Evolutionary conservation across 371 early-diverging fungal genomes (phyloP).

Genomic region (Mortierella sp.): DNA sequence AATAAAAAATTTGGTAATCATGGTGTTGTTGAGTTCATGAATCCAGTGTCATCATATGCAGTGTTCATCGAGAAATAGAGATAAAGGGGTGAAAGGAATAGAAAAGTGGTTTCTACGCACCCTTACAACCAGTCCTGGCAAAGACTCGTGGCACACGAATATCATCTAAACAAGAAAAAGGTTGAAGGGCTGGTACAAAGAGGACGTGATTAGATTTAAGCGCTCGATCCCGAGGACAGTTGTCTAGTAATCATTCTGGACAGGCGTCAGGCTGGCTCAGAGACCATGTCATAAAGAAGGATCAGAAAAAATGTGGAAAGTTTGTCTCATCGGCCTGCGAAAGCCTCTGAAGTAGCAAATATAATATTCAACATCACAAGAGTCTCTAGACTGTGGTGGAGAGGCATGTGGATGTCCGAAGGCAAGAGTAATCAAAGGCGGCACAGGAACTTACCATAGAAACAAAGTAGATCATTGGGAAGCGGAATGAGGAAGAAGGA

Average conservation of each 20-base stretch:
- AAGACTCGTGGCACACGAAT: background rate
- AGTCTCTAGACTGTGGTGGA: background rate
- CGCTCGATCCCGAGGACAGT: no score
- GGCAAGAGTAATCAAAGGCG: no score
- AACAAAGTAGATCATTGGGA: no score
- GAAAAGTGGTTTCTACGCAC: conserved; percentile 7
- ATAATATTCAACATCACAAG: conserved; percentile 48
- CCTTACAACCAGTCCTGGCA: background rate
- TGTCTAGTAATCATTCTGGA: no score
- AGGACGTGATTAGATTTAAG: no score
- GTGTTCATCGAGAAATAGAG: background rate
- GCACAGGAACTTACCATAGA: no score
- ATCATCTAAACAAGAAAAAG: background rate
- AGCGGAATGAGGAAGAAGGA: background rate
- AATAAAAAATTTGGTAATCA: conserved; percentile 42
- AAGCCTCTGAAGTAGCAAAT: conserved; percentile 57
- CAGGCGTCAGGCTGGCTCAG: no score
- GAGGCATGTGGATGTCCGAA: no score
- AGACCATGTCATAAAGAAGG: background rate
- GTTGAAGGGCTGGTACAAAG: no score
- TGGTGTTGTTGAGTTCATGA: conserved; percentile 26
- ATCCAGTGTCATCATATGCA: conserved; percentile 45
- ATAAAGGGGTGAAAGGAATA: background rate
- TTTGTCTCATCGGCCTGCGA: conserved; percentile 55
- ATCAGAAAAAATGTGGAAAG: conserved; percentile 41